Base-by-base conservation (phyloP, 306 rosid species). In the Ammopiptanthus mongolicus region DNA sequence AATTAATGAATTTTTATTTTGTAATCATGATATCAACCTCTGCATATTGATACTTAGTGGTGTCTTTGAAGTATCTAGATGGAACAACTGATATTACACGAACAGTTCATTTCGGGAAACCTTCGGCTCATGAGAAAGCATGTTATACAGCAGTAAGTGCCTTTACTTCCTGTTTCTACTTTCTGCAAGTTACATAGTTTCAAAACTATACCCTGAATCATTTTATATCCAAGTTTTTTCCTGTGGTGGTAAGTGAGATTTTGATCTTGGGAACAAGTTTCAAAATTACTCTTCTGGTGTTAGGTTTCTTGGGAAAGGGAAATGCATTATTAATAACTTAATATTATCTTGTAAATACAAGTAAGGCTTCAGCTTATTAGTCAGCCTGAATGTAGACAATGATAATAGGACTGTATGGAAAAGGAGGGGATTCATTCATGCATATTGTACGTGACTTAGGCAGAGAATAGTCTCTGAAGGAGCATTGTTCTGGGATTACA, bases 31-130 rank as follows among this genome's bases (percentile, higher is more conserved):
- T 13, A 44, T 56, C 65, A 64, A 23, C 19, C 10, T 68, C 41
- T 61, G 25, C 55, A 58, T 78, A 72, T 46, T 80, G 75, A 76
- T 76, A 41, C 65, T 61, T 57, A 19, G 52, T 87, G 57, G n/a
- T 79, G 44, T 86, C 71, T 73, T 77, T 84, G 75, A 52, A 96
- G 98, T 96, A 96, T 86, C 81, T 89, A 53, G 99, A 96, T 82
- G 99, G 99, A 83, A 96, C 99, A 74, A 96, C 99, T 17, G 99
- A 96, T 74, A 90, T 96, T 75, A 96, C 99, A 7, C 86, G 98
- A 65, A 92, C 99, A 4, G 96, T 96, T 83, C 99, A 96, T 87
- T 92, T 96, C 28, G 99, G 99, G 63, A 89, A 89, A 79, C 97
- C 99, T 78, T 87, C 93, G 0, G 88, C 88, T 28, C 97, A 90